Conservation (phyloP, 2,329 filamentous ascomycete species). For the Waltergamsia citrina region DNA sequence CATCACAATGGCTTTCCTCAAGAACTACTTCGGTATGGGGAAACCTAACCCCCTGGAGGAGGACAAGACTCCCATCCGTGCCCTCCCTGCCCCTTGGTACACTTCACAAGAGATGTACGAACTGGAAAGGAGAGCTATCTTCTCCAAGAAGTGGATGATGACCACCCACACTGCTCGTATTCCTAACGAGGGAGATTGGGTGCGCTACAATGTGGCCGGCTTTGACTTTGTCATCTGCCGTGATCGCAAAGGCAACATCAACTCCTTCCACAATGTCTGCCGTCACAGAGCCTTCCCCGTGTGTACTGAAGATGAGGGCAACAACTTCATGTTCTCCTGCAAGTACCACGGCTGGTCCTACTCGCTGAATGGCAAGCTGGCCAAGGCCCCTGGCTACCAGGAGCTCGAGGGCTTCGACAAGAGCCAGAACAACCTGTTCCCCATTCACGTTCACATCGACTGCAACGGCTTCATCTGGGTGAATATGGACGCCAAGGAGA, state of each 20-base stretch:
- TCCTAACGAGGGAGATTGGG: slow-evolving; percentile 38
- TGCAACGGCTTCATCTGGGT: slow-evolving; percentile 47
- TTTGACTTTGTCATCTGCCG: slow-evolving; percentile 44
- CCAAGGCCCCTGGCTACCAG: slow-evolving; percentile 51
- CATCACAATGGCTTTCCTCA: slow-evolving; percentile 12
- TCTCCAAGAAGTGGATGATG: slow-evolving; percentile 40
- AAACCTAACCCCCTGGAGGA: slow-evolving; percentile 4
- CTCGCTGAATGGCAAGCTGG: slow-evolving; percentile 43
- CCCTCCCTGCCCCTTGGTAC: slow-evolving; percentile 15
- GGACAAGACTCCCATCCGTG: slow-evolving; percentile 4
- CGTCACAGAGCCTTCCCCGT: slow-evolving; percentile 52
- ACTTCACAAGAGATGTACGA: slow-evolving; percentile 35
- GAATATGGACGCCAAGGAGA: slow-evolving; percentile 38
- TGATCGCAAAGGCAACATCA: slow-evolving; percentile 40
- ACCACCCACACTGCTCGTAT: slow-evolving; percentile 6
- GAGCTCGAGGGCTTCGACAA: slow-evolving; percentile 46
- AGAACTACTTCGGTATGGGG: slow-evolving; percentile 22
- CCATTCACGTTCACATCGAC: slow-evolving; percentile 44
- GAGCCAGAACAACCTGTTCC: slow-evolving; percentile 43
- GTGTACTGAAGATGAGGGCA: slow-evolving; percentile 39
- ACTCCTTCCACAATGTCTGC: slow-evolving; percentile 55
- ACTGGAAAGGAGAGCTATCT: slow-evolving; percentile 40
- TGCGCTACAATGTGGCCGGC: slow-evolving; percentile 43
- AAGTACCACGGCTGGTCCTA: slow-evolving; percentile 57
- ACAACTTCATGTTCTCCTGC: slow-evolving; percentile 43